phyloP scores from a whole-genome alignment of 768 basidiomycete species.

The Suillus ampliporus region DNA sequence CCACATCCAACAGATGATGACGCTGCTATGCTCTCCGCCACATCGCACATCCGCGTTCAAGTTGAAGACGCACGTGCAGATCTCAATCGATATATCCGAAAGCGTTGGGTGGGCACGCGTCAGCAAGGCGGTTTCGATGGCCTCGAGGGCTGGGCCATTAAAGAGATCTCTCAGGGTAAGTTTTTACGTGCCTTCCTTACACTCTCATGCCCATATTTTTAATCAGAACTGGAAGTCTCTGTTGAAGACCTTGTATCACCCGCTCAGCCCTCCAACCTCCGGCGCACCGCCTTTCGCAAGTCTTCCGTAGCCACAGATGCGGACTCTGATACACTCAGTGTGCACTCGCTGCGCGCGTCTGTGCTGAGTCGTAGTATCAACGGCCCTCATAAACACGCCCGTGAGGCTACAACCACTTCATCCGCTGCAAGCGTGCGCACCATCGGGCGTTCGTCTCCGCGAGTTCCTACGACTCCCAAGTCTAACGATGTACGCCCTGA shows the following conservation, averaged over 20 bases:
- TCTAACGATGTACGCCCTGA: conserved; percentile 59
- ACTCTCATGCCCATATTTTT: background rate
- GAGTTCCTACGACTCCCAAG: conserved; percentile 31
- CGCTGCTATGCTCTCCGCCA: conserved; percentile 67
- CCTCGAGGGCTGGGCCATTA: conserved; percentile 86
- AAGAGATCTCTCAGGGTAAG: conserved; percentile 67
- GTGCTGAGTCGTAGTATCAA: conserved; percentile 42
- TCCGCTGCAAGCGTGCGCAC: conserved; percentile 34
- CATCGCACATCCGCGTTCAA: conserved; percentile 70
- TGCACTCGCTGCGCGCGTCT: conserved; percentile 54
- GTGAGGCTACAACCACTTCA: conserved; percentile 27
- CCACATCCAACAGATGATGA: conserved; percentile 64
- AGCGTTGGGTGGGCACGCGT: conserved; percentile 77
- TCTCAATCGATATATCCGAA: conserved; percentile 66
- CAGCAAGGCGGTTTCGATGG: conserved; percentile 80
- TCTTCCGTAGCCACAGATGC: conserved; percentile 21
- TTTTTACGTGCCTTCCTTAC: background rate
- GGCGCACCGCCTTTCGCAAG: conserved; percentile 15
- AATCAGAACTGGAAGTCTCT: conserved; percentile 78
- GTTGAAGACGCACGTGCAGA: conserved; percentile 69
- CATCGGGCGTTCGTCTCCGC: conserved; percentile 32
- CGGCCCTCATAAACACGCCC: conserved; percentile 25
- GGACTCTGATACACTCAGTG: conserved; percentile 47
- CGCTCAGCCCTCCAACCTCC: conserved; percentile 33
- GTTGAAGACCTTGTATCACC: conserved; percentile 73